A percentile compares a stretch with the other conserved stretches of the same genome.
Conservation (phyloP, 805 yeast genomes). For the Nakazawaea ernobii region DNA sequence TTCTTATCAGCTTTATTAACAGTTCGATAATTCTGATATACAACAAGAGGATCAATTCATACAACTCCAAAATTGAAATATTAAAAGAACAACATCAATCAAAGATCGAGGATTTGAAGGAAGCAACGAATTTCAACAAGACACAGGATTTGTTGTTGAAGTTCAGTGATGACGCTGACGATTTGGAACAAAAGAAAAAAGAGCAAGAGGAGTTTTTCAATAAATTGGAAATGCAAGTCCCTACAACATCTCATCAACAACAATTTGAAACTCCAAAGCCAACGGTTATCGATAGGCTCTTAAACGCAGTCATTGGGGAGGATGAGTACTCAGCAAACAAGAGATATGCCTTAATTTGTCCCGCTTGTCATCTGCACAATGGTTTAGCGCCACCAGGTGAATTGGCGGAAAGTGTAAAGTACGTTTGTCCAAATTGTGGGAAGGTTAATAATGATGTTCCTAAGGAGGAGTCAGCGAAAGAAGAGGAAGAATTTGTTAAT, state of each 20-base stretch:
- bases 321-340: slow-evolving; percentile 57
- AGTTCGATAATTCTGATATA: slow-evolving; percentile 14
- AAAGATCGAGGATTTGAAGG: slow-evolving; percentile 28
- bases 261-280: slow-evolving; percentile 7
- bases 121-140: slow-evolving; percentile 64
- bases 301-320: slow-evolving; percentile 47
- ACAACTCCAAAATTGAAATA: slow-evolving; percentile 15
- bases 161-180: slow-evolving; percentile 47
- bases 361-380: slow-evolving; percentile 61
- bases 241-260: slow-evolving; percentile 10
- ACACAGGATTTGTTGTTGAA: slow-evolving; percentile 70
- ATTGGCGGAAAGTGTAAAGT: slow-evolving; percentile 43
- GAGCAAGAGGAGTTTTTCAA: slow-evolving; percentile 38
- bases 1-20: slow-evolving; percentile 13
- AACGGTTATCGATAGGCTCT: slow-evolving; percentile 34
- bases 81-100: slow-evolving; percentile 29
- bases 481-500: background rate
- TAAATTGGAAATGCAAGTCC: slow-evolving; percentile 18
- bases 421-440: slow-evolving; percentile 66
- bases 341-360: slow-evolving; percentile 70
- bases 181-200: slow-evolving; percentile 31
- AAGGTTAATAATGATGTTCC: slow-evolving; percentile 22
- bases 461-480: background rate
- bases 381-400: slow-evolving; percentile 77
- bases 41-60: slow-evolving; percentile 15